These are phyloP conservation scores for Beauveria sp. DNA, from an alignment of 2,329 filamentous ascomycete genomes.

Conservation along the genomic window DNA sequence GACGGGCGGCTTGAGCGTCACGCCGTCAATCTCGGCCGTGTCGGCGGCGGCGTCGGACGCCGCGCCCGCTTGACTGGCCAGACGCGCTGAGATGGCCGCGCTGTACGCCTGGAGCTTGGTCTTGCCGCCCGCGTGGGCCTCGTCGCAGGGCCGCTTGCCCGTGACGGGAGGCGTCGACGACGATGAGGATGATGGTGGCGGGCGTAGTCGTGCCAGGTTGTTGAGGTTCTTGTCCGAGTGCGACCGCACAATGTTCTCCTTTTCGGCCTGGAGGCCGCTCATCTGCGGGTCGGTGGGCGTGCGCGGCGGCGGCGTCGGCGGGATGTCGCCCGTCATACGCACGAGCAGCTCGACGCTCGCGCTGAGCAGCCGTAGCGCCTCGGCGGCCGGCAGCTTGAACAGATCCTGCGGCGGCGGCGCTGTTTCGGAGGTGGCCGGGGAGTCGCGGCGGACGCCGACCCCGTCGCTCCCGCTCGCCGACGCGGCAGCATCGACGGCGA, in stretches of 20 bases:
- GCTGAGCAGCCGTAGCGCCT: conserved; percentile 73
- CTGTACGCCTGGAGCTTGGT: conserved; percentile 21
- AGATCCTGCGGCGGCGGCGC: conserved; percentile 46
- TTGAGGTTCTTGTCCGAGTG: conserved; percentile 50
- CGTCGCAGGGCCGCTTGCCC: conserved; percentile 9
- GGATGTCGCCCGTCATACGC: conserved; percentile 67
- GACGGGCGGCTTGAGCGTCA: conserved; percentile 33
- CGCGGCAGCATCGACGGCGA: conserved; percentile 16
- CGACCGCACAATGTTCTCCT: conserved; percentile 50
- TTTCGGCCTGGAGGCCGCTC: conserved; percentile 55
- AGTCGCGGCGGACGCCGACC: background rate
- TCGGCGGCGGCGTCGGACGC: background rate
- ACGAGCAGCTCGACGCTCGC: conserved; percentile 64
- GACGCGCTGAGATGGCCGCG: conserved; percentile 20
- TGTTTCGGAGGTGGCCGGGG: conserved; percentile 19
- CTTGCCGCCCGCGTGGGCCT: background rate
- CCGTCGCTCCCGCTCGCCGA: background rate
- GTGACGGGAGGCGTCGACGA: conserved; percentile 1
- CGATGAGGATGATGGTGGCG: conserved; percentile 13
- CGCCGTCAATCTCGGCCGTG: conserved; percentile 35
- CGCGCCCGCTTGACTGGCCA: conserved; percentile 16
- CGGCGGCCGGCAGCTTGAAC: conserved; percentile 62
- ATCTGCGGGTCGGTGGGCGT: conserved; percentile 58
- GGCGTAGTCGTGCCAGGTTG: conserved; percentile 38
- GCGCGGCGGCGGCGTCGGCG: conserved; percentile 66